Conservation (phyloP, 2,329 filamentous ascomycete species). For the Penicillium verrucosum region DNA sequence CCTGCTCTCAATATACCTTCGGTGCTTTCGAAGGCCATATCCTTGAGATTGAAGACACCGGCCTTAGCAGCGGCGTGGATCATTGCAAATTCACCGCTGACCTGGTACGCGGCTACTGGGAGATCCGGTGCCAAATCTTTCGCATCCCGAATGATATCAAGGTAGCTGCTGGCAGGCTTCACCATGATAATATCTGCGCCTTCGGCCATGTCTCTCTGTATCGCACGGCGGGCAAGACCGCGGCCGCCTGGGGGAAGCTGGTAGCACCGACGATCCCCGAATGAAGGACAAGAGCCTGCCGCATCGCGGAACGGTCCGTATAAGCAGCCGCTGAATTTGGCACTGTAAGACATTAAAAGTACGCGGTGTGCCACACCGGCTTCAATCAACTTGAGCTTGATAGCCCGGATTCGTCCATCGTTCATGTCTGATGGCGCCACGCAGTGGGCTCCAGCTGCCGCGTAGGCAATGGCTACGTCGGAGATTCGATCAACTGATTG, state of each 20-base stretch:
- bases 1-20: constrained; percentile 91
- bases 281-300: constrained; percentile 83
- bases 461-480: constrained; percentile 96
- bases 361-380: constrained; percentile 88
- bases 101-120: constrained; percentile 93
- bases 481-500: constrained; percentile 92
- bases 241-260: constrained; percentile 90
- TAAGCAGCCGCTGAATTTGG: constrained; percentile 93
- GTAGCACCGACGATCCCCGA: constrained; percentile 95
- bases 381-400: constrained; percentile 97
- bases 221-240: constrained; percentile 85
- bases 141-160: constrained; percentile 96
- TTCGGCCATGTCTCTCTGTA: constrained; percentile 83
- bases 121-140: constrained; percentile 91
- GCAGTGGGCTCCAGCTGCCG: constrained; percentile 91
- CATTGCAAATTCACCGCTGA: constrained; percentile 97
- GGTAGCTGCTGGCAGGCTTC: constrained; percentile 91
- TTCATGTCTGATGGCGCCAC: constrained; percentile 99
- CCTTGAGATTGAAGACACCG: constrained; percentile 90
- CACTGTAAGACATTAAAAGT: constrained; percentile 94
- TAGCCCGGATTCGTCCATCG: constrained; percentile 92
- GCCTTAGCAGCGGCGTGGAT: constrained; percentile 94
- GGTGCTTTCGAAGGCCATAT: constrained; percentile 91
- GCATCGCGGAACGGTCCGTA: constrained; percentile 98
- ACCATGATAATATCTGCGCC: constrained; percentile 99